Evolutionary conservation across 495 filamentous ascomycete genomes (phyloP), one percentile per base, ranked within the genome.

Genomic region (Parathielavia hyrcaniae): DNA sequence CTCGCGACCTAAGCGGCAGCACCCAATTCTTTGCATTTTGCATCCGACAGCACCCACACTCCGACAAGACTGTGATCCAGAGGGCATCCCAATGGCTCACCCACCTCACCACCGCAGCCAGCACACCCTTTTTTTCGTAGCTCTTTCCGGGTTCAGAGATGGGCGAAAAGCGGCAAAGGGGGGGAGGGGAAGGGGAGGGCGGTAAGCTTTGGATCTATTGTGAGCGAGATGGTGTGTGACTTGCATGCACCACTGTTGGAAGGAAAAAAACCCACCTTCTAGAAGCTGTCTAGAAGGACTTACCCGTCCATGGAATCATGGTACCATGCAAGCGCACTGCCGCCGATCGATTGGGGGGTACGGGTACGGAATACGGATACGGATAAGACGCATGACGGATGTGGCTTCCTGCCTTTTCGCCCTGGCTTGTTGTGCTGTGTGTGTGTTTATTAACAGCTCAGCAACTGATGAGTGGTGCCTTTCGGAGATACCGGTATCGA

Each of bases 221-320:
- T 19, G 7, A 8, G 2, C 6, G 36, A 50, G 48, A 36, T 17
- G 34, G 49, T 51, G 49, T 51, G 51, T 19, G 26, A 34, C 39
- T 9, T 11, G 52, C 52, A 52, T 55, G 51, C 41, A 34, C 52
- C 9, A 30, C 52, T 30, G n/a, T 22, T 16, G 11, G 5, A 23
- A n/a, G n/a, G n/a, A n/a, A n/a, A n/a, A 49, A 45, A 16, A 2
- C 2, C 43, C 46, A 41, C 43, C 55, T 62, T 59, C 61, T 52
- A 62, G 60, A 51, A 40, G 55, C 11, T 34, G 54, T 62, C 60
- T 55, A 62, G 60, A 59, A 59, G 41, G 26, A 0, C 26, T 17
- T 44, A 19, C 20, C 38, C 36, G 50, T 16, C 38, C 34, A 3
- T 8, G 9, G 5, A 16, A 4, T 5, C 13, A 2, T 32, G 17